A percentile compares a stretch with the other conserved stretches of the same genome.
Evolutionary conservation across 768 basidiomycete genomes (phyloP).

Genomic region (Punctularia strigosozonata): DNA sequence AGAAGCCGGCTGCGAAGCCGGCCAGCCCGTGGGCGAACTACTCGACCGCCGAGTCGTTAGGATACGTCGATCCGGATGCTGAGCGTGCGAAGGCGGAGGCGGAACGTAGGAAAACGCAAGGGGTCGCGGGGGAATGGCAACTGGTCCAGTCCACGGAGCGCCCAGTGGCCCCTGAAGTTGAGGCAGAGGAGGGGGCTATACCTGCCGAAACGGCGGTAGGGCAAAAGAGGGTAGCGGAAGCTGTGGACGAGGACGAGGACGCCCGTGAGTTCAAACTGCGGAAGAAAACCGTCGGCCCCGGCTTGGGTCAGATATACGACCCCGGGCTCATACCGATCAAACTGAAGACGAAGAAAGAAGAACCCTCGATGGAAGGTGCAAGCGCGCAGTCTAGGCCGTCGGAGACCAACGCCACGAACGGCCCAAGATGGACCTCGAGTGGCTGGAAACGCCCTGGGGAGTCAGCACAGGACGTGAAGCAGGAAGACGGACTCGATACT

Average conservation of each 20-base stretch:
- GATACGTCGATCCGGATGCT: slow-evolving; percentile 66
- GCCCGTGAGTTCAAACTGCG: slow-evolving; percentile 53
- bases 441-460: slow-evolving; percentile 18
- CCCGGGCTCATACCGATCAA: slow-evolving; percentile 59
- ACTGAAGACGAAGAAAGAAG: slow-evolving; percentile 44
- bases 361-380: slow-evolving; percentile 9
- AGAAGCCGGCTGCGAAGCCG: slow-evolving; percentile 31
- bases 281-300: slow-evolving; percentile 45
- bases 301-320: slow-evolving; percentile 75
- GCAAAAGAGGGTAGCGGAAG: slow-evolving; percentile 17
- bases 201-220: slow-evolving; percentile 7
- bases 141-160: slow-evolving; percentile 29
- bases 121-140: slow-evolving; percentile 72
- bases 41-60: slow-evolving; percentile 76
- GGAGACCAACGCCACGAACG: slow-evolving; percentile 4
- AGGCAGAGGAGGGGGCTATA: slow-evolving; percentile 10
- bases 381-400: too few species aligned
- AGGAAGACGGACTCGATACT: too few species aligned
- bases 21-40: slow-evolving; percentile 74
- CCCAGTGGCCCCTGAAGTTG: slow-evolving; percentile 5
- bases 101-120: slow-evolving; percentile 48
- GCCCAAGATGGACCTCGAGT: slow-evolving; percentile 15
- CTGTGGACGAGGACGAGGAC: slow-evolving; percentile 32
- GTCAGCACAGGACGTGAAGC: too few species aligned
- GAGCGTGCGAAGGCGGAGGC: slow-evolving; percentile 51